Base-by-base conservation (phyloP, 345 rosid genomes). In the Excoecaria agallocha region DNA sequence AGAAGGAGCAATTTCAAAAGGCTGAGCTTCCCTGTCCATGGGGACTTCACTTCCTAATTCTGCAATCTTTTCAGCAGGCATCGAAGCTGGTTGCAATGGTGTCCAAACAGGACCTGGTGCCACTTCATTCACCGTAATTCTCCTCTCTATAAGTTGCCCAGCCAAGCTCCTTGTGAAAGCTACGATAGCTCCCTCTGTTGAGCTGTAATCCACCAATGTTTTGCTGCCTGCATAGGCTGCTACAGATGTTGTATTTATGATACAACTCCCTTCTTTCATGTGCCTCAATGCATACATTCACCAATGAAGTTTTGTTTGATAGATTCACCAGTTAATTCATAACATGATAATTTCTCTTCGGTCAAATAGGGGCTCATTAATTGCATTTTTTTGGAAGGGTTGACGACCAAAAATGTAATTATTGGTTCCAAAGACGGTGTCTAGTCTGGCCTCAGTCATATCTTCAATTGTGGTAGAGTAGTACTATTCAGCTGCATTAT, bases 81-180 rank as follows among this genome's bases (percentile, higher is more conserved):
- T 10, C 7, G 74, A 69, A 0, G 74, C 69, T 0, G 69, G 69
- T 51, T 76, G 69, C 43, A 76, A 13, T 2, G 79, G 79, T 2
- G 79, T 76, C 79, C 74, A 76, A 3, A 76, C 74, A 10, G 74
- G 74, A 15, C 79, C 79, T 10, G 79, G 74, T 6, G 79, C 74
- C 15, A 76, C 70, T 0, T 55, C 79, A 39, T 76, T 70, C 35
- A 76, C 73, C 0, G 68, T 39, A 15, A 74, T 67, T 15, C 71
- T 52, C 22, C 15, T 74, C 19, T 22, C 22, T 10, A 65, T 50
- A 25, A 74, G 71, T 3, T 62, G 63, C 45, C 17, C 63, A 12
- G 66, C 43, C 50, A 74, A 17, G 24, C 70, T 48, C 62, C 71
- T 66, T 3, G 77, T 74, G 58, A 74, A 74, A 19, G 66, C 46